Percentiles rank a stretch among this genome's conserved stretches.
These are phyloP conservation scores for Eleusine coracana DNA, from an alignment of 176 grass and related monocot species.

Conservation along the genomic window DNA sequence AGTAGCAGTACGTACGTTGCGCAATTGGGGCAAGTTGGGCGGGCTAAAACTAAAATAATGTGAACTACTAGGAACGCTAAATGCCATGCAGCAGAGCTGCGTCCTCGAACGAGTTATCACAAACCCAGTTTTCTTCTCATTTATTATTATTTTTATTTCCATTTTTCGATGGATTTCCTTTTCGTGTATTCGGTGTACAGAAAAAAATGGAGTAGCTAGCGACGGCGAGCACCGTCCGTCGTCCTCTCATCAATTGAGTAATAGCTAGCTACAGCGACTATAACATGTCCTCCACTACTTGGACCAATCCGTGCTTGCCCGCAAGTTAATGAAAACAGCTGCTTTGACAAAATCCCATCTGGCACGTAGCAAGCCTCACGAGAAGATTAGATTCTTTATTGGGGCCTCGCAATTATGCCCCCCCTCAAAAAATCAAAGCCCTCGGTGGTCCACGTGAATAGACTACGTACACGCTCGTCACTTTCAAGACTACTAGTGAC, in stretches of 20 bases:
- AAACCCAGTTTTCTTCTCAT: neutral
- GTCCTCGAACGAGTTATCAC: constrained; percentile 36
- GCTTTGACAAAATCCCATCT: constrained; percentile 44
- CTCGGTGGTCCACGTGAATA: constrained; percentile 45
- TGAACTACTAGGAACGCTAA: constrained; percentile 17
- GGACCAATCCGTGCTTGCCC: constrained; percentile 44
- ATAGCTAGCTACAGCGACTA: constrained; percentile 5
- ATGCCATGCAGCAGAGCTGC: constrained; percentile 42
- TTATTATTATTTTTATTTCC: neutral
- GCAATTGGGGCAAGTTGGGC: constrained; percentile 27
- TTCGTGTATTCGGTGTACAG: neutral
- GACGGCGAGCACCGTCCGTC: neutral
- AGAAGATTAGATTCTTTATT: constrained; percentile 62
- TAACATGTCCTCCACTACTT: constrained; percentile 45
- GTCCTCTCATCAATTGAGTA: neutral
- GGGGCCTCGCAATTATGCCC: constrained; percentile 42
- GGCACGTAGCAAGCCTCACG: constrained; percentile 38
- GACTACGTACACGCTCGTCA: constrained; percentile 63
- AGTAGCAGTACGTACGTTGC: neutral
- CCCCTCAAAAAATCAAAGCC: constrained; percentile 45
- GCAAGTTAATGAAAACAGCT: constrained; percentile 42
- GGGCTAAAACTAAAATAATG: constrained; percentile 16
- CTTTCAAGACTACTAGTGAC: constrained; percentile 35
- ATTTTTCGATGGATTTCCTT: neutral
- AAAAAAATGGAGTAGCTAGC: neutral